These are phyloP conservation scores for Macrolepiota dolichaula DNA, from an alignment of 768 basidiomycete genomes.

Conservation along the genomic window DNA sequence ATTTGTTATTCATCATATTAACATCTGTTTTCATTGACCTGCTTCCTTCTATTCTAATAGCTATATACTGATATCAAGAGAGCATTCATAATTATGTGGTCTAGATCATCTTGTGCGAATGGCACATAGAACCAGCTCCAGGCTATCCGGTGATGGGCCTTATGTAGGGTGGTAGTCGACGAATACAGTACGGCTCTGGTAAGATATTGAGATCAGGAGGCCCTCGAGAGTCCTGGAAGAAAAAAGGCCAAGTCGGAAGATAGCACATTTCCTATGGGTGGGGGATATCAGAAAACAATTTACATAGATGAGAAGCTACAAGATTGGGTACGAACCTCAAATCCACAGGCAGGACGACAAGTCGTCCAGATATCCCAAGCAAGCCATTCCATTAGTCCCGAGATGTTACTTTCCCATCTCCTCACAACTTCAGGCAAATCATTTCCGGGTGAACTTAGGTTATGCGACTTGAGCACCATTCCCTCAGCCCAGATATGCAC, in stretches of 20 bases:
- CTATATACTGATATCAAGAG: too few species aligned
- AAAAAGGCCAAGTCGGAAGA: conserved; percentile 41
- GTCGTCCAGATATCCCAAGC: conserved; percentile 51
- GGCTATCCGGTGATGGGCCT: not conserved
- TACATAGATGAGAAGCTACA: not conserved
- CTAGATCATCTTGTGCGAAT: too few species aligned
- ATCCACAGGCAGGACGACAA: conserved; percentile 42
- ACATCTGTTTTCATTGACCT: too few species aligned
- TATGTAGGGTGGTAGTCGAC: not conserved
- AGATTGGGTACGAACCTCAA: conserved; percentile 33
- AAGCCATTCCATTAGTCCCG: conserved; percentile 43
- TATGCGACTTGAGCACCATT: not conserved
- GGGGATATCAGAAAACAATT: not conserved
- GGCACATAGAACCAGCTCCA: too few species aligned
- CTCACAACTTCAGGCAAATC: conserved; percentile 17
- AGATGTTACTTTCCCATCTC: conserved; percentile 49
- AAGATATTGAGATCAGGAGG: not conserved
- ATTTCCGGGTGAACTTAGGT: not conserved
- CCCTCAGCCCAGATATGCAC: not conserved
- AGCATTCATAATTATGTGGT: too few species aligned
- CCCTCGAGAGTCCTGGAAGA: conserved; percentile 1
- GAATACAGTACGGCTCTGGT: not conserved
- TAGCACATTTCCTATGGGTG: conserved; percentile 37
- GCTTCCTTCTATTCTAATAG: too few species aligned
- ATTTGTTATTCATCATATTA: too few species aligned